These are phyloP conservation scores for Boletus nobilissimus DNA, from an alignment of 1,284 basidiomycete genomes.

Conservation along the genomic window DNA sequence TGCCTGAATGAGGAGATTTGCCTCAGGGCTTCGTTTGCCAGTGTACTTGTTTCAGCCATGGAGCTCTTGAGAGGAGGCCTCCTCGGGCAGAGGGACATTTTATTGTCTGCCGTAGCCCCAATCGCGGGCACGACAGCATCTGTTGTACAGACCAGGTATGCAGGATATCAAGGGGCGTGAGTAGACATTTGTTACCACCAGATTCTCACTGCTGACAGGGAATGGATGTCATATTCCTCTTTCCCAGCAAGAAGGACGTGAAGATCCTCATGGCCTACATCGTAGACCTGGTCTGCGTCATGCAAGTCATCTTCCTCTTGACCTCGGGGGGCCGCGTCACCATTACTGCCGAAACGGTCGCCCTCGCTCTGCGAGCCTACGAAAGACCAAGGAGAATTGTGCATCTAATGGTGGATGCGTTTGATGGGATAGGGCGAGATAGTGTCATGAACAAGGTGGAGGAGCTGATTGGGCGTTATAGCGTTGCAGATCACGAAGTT, in stretches of 20 bases:
- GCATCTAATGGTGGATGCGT: background rate
- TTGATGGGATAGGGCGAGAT: conserved; percentile 23
- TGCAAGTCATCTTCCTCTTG: conserved; percentile 38
- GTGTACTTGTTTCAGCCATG: background rate
- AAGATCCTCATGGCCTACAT: conserved; percentile 39
- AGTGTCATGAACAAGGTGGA: conserved; percentile 26
- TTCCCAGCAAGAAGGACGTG: conserved; percentile 20
- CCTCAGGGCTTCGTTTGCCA: conserved; percentile 8
- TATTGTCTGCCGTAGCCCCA: background rate
- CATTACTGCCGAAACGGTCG: background rate
- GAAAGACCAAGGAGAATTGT: background rate
- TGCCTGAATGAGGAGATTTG: background rate
- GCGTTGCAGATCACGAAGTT: conserved; percentile 19
- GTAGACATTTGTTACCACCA: background rate
- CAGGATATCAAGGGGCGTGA: conserved; percentile 24
- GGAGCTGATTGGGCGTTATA: conserved; percentile 21
- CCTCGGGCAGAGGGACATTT: background rate
- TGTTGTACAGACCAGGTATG: conserved; percentile 29
- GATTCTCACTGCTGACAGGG: background rate
- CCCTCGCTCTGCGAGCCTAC: conserved; percentile 8
- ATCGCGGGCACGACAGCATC: background rate
- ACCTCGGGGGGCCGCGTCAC: background rate
- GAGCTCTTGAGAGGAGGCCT: background rate
- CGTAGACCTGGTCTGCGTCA: conserved; percentile 37
- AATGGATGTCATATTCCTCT: background rate